These are phyloP conservation scores for Pulicaria dysenterica DNA, from an alignment of 129 eudicot species.

Conservation along the genomic window DNA sequence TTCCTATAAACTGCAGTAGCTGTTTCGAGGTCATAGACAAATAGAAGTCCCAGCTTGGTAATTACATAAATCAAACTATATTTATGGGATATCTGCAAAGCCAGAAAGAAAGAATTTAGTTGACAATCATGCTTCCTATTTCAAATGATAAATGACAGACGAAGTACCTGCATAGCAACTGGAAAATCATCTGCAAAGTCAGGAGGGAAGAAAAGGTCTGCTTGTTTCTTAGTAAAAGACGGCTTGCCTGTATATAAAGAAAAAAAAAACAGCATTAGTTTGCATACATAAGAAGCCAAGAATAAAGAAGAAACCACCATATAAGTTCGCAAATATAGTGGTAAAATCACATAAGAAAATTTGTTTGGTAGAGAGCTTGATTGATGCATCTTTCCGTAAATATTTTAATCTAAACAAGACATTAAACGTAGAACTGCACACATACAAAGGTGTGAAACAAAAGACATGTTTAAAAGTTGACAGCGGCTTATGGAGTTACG, in stretches of 20 bases:
- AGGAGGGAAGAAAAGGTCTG: conserved; percentile 97
- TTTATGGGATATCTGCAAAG: conserved; percentile 79
- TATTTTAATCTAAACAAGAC: background rate
- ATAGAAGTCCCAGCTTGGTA: conserved; percentile 92
- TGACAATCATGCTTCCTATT: conserved; percentile 13
- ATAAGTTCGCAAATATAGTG: conserved; percentile 3
- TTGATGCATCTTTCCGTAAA: background rate
- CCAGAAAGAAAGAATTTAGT: conserved; percentile 13
- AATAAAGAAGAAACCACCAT: background rate
- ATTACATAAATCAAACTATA: conserved; percentile 81
- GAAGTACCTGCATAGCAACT: conserved; percentile 90
- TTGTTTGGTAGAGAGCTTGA: conserved; percentile 1
- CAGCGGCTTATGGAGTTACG: background rate
- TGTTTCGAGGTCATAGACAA: conserved; percentile 91
- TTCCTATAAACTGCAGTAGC: conserved; percentile 94
- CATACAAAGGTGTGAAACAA: background rate
- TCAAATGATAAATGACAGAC: conserved; percentile 2
- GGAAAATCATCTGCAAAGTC: conserved; percentile 97
- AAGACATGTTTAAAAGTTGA: conserved; percentile 2
- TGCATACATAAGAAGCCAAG: conserved; percentile 5
- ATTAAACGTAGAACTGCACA: conserved; percentile 1
- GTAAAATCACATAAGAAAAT: conserved; percentile 13
- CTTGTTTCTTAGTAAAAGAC: conserved; percentile 86
- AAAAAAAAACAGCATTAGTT: conserved; percentile 23
- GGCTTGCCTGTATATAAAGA: conserved; percentile 64